Conservation (phyloP, 768 basidiomycete genomes). For the Naganishia kalamii region DNA sequence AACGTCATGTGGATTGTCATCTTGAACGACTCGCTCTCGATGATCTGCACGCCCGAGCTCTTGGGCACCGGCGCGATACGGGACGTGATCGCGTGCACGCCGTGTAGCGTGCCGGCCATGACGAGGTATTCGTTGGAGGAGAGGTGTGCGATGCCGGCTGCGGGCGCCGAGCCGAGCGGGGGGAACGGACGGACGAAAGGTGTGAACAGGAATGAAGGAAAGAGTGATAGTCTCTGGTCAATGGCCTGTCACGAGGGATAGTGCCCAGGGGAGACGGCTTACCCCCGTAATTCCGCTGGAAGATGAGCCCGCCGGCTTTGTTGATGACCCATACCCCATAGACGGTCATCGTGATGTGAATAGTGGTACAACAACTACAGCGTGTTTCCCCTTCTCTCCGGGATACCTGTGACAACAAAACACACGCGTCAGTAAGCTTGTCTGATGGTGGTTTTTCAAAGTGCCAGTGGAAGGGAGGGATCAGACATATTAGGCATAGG, state of each 20-base stretch:
- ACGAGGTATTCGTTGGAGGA: slow-evolving; percentile 93
- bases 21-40: slow-evolving; percentile 93
- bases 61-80: slow-evolving; percentile 66
- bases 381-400: background rate
- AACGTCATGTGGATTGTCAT: slow-evolving; percentile 81
- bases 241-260: no score
- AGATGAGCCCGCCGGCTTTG: slow-evolving; percentile 94
- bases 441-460: background rate
- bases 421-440: background rate
- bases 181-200: background rate
- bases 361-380: slow-evolving; percentile 13
- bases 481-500: slow-evolving; percentile 11
- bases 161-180: background rate
- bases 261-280: no score
- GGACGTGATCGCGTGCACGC: slow-evolving; percentile 96
- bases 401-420: background rate
- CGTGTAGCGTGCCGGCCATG: slow-evolving; percentile 90
- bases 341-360: slow-evolving; percentile 33
- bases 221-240: no score
- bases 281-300: slow-evolving; percentile 88
- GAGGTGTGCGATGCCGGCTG: slow-evolving; percentile 84
- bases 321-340: slow-evolving; percentile 67
- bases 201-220: background rate
- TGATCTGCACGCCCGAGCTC: slow-evolving; percentile 53
- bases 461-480: background rate